A percentile compares a stretch with the other conserved stretches of the same genome.
Evolutionary conservation across 108 stramenopile species (phyloP).

Genomic region (Mediolabrus comicus): DNA sequence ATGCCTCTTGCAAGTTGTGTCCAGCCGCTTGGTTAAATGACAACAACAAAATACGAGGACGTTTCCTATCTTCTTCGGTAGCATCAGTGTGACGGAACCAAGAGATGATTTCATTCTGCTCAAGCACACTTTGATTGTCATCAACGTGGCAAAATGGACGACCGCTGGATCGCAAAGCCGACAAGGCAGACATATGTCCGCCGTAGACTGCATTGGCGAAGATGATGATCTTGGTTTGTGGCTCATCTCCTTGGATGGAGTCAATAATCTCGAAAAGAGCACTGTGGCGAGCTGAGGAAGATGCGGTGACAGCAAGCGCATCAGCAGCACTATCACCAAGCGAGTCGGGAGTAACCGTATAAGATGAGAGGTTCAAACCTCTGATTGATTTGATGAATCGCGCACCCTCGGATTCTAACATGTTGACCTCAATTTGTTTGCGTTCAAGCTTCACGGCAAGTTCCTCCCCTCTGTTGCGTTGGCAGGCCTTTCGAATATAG

Average conservation of each 20-base stretch:
- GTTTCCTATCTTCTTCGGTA: conserved; percentile 36
- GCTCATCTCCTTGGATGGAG: conserved; percentile 20
- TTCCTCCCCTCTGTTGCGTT: conserved; percentile 18
- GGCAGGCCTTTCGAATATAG: conserved; percentile 26
- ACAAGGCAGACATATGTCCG: conserved; percentile 24
- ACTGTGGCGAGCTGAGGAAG: conserved; percentile 16
- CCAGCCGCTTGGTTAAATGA: conserved; percentile 42
- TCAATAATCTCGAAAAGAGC: conserved; percentile 28
- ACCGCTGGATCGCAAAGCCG: conserved; percentile 16
- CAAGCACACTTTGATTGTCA: conserved; percentile 26
- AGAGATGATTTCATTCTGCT: conserved; percentile 36
- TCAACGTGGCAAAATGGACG: conserved; percentile 30
- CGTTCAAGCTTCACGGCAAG: conserved; percentile 14
- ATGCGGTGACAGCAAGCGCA: conserved; percentile 19
- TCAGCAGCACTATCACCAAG: conserved; percentile 28
- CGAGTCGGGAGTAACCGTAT: conserved; percentile 22
- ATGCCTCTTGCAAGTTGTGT: conserved; percentile 39
- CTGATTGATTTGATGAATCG: conserved; percentile 16
- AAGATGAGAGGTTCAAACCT: conserved; percentile 20
- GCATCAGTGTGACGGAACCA: conserved; percentile 37
- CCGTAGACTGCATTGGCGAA: conserved; percentile 37
- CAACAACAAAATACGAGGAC: conserved; percentile 36
- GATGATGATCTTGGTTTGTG: conserved; percentile 35
- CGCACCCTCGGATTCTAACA: conserved; percentile 23
- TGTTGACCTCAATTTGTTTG: conserved; percentile 12